Base-by-base conservation (phyloP, 1,139 yeast species). In the Ashbya aceris region DNA sequence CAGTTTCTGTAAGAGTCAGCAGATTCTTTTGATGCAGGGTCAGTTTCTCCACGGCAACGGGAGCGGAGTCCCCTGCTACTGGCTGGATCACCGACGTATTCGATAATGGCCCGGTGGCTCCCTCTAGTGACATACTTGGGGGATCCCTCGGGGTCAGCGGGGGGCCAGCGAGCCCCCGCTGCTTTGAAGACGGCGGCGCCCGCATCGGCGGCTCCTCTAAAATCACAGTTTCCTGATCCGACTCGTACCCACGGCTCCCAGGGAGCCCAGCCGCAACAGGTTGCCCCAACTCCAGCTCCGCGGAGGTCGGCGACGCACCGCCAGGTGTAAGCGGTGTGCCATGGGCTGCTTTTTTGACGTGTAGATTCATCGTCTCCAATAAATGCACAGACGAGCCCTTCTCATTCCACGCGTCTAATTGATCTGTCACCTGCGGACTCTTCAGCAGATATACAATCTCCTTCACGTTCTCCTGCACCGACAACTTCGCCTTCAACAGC, bases 361-460 rank as follows among this genome's bases (percentile, higher is more conserved):
- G 49, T 20, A 56, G 29, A 36, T 52, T 53, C 46, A 56, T 33
- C 12, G 45, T 40, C 39, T 54, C 60, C 45, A 57, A 43, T 12
- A 45, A 45, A 41, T 57, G 60, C 14, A 54, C 39, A 1, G 52
- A 48, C 20, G 45, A 49, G 28, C 46, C 45, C 38, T 49, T 49
- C 9, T 49, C 52, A 39, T 49, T 53, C 32, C 57, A 40, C 2
- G 58, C 42, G 10, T 50, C 52, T 33, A 58, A 48, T 40, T 56
- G 58, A 3, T 53, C 46, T 7, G 52, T 49, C 4, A 54, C 44
- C 33, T 52, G 51, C 8, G 63, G 56, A 30, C 55, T 53, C 45
- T 56, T 59, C 39, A 65, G 45, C 12, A 65, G 43, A 37, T 56
- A 56, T 1, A 61, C 54, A 9, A 65, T 60, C 42, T 65, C 67